These are phyloP conservation scores for Corymbia citriodora DNA, from an alignment of 441 rosid genomes.

Conservation along the genomic window DNA sequence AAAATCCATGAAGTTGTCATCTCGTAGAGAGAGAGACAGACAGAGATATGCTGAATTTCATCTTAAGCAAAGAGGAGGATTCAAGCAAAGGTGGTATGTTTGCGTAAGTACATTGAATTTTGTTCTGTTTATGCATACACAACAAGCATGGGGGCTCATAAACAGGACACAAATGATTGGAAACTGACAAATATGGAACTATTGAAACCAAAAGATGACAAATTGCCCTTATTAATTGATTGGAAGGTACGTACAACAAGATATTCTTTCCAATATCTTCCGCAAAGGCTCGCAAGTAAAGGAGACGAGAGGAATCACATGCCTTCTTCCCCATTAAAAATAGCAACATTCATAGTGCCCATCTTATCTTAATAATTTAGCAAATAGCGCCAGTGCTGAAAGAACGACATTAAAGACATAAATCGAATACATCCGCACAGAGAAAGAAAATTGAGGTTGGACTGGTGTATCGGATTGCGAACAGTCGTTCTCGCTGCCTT, in stretches of 20 bases:
- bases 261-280: not conserved
- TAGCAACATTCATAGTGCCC: not conserved
- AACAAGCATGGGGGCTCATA: not conserved
- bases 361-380: not conserved
- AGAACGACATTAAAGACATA: rapidly evolving
- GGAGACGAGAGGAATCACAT: not conserved
- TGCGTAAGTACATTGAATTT: not conserved
- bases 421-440: not conserved
- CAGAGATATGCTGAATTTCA: not conserved
- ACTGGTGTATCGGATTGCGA: not conserved
- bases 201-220: not conserved
- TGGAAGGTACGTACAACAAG: not conserved
- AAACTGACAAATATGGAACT: not conserved
- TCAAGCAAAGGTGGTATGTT: not conserved
- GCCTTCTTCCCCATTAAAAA: not conserved
- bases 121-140: not conserved
- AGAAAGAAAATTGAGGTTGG: not conserved
- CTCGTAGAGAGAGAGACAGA: not conserved
- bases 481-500: not conserved
- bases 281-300: not conserved
- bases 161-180: not conserved
- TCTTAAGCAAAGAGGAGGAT: not conserved
- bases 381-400: not conserved
- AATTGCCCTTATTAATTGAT: not conserved
- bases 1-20: not conserved